A percentile compares a stretch with the other conserved stretches of the same genome.
Evolutionary conservation across 805 yeast genomes (phyloP).

Genomic region (Candida ulmi): DNA sequence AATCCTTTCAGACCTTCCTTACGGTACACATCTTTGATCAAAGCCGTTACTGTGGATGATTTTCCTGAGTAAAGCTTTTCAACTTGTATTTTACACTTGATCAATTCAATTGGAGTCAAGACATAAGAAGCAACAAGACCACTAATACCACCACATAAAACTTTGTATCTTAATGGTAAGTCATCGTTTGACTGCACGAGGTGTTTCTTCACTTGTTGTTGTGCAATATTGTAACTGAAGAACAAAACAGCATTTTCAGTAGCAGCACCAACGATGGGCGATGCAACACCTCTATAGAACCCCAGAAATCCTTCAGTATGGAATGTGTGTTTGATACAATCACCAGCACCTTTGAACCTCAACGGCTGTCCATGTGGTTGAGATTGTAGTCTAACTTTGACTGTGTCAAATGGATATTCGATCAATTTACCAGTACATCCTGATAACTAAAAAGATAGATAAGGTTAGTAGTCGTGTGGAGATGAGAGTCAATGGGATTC

Average conservation of each 20-base stretch:
- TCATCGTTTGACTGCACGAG: slow-evolving; percentile 14
- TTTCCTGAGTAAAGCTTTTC: slow-evolving; percentile 28
- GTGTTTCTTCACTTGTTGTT: slow-evolving; percentile 27
- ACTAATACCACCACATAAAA: slow-evolving; percentile 72
- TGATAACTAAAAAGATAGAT: slow-evolving; percentile 28
- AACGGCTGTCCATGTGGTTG: slow-evolving; percentile 52
- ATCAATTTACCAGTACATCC: slow-evolving; percentile 82
- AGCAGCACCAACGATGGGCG: slow-evolving; percentile 89
- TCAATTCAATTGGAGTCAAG: slow-evolving; percentile 85
- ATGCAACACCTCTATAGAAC: slow-evolving; percentile 72
- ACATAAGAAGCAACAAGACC: slow-evolving; percentile 81
- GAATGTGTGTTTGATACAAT: slow-evolving; percentile 60
- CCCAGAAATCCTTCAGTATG: slow-evolving; percentile 70
- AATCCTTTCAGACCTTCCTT: slow-evolving; percentile 63
- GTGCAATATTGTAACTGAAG: slow-evolving; percentile 51
- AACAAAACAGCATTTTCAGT: slow-evolving; percentile 81
- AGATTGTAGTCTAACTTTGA: slow-evolving; percentile 80
- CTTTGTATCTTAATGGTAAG: slow-evolving; percentile 37
- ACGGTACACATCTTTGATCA: slow-evolving; percentile 36
- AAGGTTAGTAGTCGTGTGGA: not conserved
- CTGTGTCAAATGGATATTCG: slow-evolving; percentile 91
- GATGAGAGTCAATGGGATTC: no score
- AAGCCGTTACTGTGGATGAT: slow-evolving; percentile 28
- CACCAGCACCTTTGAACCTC: slow-evolving; percentile 51
- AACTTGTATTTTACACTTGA: slow-evolving; percentile 87